Base-by-base conservation (phyloP, 1,284 basidiomycete genomes). In the Ustilago xerochloae region DNA sequence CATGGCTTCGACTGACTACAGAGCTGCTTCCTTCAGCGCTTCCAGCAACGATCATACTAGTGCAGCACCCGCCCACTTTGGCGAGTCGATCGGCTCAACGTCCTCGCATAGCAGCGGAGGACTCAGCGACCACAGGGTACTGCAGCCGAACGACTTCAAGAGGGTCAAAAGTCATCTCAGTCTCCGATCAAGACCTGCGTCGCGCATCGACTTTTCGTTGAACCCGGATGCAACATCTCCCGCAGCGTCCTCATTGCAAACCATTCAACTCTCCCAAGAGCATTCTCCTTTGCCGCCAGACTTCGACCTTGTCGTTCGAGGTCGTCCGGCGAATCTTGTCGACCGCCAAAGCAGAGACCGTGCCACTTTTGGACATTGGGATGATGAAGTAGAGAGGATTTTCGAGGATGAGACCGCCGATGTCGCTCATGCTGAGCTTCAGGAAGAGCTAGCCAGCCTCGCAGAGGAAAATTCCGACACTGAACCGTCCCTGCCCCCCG, bases 61-160 rank as follows among this genome's bases (percentile, higher is more conserved):
- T 26, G 13, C 20, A 10, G 16, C 48, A 26, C 20, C 45, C 10
- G 13, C 26, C 18, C 20, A 36, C 47, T 45, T 50, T 24, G 45
- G 49, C 45, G 59, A 63, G 6, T n/a, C 33, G 12, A 15, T 18
- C 1, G 28, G 30, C 15, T 55, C 51, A 10, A 35, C 69, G 4
- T 53, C 55, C 12, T 63, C 63, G 4, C 56, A 60, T 22, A 46
- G 33, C 22, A 45, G 49, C 32, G 36, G 26, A 13, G 36, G 22
- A n/a, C 33, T 30, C 26, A 48, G 61, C 35, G 64, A 67, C 30
- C 57, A 56, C 57, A 49, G 28, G n/a, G 32, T 73, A 5, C 70
- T 73, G 7, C 60, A 59, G 15, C 70, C 70, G 0, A 64, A 50
- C 36, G 70, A 73, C 49, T 73, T 73, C 57, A 53, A 33, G 22